Evolutionary conservation across 1,284 basidiomycete species (phyloP), one percentile per base, ranked within the genome.

Genomic region (Anthracocystis panici-leucophaei): DNA sequence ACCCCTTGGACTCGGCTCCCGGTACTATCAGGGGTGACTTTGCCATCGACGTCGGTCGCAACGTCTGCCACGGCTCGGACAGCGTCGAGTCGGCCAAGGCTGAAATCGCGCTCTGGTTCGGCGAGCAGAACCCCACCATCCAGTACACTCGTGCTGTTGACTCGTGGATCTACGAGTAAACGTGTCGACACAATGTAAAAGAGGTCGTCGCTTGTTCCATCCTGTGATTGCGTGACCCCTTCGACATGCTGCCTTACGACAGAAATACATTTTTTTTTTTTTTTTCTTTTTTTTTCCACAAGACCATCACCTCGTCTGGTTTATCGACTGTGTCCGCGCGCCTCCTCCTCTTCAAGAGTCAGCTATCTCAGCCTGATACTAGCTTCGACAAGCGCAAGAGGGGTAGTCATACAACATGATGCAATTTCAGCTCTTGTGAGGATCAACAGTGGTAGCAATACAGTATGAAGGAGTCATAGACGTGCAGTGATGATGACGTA

Each of bases 1-100:
- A 99, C 91, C 97, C 96, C 68, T 91, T 98, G 73, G 90, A 89
- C 57, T 97, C 95, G 75, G 88, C 90, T 75, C 90, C 93, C 50
- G 83, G 83, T 38, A 85, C 82, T 57, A 75, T 75, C 67, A 44
- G 73, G 8, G 85, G 72, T 57, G 72, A 72, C 74, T 75, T 68
- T 54, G 92, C 92, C 81, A 91, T 98, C 83, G 92, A 93, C 82
- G 92, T 95, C 82, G 95, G 93, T 74, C 86, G 80, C 81, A 83
- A 80, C 75, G 80, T 84, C 80, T 82, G 81, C 82, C 83, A 97
- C 88, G 95, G 95, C 74, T 95, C 93, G 72, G 95, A 97, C 89
- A 65, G 75, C 20, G 82, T 85, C 53, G 84, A 85, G 54, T 72
- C 64, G 33, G 84, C 84, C 49, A 84, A 85, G 76, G 67, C 75